Percentiles rank a stretch among this genome's conserved stretches.
Evolutionary conservation across 2,329 filamentous ascomycete genomes (phyloP).

Genomic region (Monosporascus sp.): DNA sequence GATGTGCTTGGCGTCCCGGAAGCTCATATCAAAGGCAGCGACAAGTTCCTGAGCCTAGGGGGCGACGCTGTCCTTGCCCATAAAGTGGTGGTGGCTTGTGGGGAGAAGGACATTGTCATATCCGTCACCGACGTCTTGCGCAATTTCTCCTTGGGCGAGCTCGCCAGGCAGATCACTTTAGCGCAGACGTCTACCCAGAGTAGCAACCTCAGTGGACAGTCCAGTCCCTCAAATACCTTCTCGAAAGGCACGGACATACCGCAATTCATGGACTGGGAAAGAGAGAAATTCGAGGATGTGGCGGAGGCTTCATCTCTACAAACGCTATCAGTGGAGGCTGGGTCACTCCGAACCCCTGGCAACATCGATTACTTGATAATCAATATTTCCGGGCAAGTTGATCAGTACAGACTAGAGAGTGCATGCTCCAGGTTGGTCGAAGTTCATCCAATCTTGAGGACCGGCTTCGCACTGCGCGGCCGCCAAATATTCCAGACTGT

Average conservation of each 20-base stretch:
- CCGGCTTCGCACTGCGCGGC: slow-evolving; percentile 44
- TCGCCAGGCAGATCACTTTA: slow-evolving; percentile 31
- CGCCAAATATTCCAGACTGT: slow-evolving; percentile 44
- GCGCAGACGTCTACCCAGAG: slow-evolving; percentile 14
- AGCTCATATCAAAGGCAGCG: slow-evolving; percentile 33
- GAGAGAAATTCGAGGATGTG: slow-evolving; percentile 39
- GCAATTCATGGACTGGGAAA: slow-evolving; percentile 34
- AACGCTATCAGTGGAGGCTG: slow-evolving; percentile 41
- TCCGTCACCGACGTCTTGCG: slow-evolving; percentile 37
- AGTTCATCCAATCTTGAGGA: slow-evolving; percentile 48
- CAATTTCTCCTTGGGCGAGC: slow-evolving; percentile 36
- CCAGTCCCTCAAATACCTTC: slow-evolving; percentile 26
- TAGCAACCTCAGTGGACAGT: slow-evolving; percentile 1
- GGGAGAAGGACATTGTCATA: slow-evolving; percentile 35
- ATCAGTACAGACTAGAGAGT: slow-evolving; percentile 37
- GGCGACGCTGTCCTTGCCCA: slow-evolving; percentile 41
- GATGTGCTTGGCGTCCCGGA: slow-evolving; percentile 33
- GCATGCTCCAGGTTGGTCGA: slow-evolving; percentile 39
- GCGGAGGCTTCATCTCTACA: slow-evolving; percentile 44
- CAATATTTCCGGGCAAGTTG: slow-evolving; percentile 38
- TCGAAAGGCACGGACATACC: slow-evolving; percentile 36
- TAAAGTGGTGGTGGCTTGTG: slow-evolving; percentile 38
- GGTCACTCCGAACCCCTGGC: slow-evolving; percentile 36
- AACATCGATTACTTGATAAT: slow-evolving; percentile 45
- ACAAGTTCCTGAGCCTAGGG: slow-evolving; percentile 41